These are phyloP conservation scores for Serendipita sp. DNA, from an alignment of 768 basidiomycete genomes.

Conservation along the genomic window DNA sequence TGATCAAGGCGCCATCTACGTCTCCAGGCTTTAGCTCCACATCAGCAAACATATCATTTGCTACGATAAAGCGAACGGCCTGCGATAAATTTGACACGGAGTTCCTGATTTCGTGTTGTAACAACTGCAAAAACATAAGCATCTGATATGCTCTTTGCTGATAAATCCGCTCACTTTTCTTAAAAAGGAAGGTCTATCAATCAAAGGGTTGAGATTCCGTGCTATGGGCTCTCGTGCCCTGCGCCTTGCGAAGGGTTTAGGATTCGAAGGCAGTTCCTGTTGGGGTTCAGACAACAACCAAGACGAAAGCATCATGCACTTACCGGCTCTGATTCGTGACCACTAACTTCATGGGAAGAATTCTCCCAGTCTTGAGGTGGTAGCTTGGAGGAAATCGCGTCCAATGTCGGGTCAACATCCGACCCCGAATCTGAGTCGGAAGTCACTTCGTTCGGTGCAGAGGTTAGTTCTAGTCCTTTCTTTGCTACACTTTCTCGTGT, in stretches of 20 bases:
- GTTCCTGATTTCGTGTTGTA: constrained; percentile 70
- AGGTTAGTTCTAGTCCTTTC: background rate
- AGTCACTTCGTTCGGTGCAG: constrained; percentile 13
- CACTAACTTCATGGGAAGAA: too few species aligned
- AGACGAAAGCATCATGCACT: too few species aligned
- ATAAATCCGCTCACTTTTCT: constrained; percentile 44
- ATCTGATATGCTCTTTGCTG: background rate
- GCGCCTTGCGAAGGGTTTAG: constrained; percentile 14
- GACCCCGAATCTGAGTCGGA: constrained; percentile 15
- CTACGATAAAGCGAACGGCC: constrained; percentile 76
- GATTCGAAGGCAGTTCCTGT: constrained; percentile 10
- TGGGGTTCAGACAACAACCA: background rate
- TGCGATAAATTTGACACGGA: constrained; percentile 88
- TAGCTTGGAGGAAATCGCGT: constrained; percentile 17
- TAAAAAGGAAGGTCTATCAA: constrained; percentile 49
- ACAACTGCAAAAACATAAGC: constrained; percentile 31
- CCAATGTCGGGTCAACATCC: constrained; percentile 16
- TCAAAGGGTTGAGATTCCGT: constrained; percentile 46
- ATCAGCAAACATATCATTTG: constrained; percentile 68
- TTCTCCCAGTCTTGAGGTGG: background rate
- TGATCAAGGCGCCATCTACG: constrained; percentile 43
- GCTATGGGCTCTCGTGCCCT: constrained; percentile 29
- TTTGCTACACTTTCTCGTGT: too few species aligned
- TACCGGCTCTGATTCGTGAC: too few species aligned
- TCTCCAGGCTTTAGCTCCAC: constrained; percentile 74